Evolutionary conservation across 805 yeast genomes (phyloP).

Genomic region (Pichia thaimueangensis): DNA sequence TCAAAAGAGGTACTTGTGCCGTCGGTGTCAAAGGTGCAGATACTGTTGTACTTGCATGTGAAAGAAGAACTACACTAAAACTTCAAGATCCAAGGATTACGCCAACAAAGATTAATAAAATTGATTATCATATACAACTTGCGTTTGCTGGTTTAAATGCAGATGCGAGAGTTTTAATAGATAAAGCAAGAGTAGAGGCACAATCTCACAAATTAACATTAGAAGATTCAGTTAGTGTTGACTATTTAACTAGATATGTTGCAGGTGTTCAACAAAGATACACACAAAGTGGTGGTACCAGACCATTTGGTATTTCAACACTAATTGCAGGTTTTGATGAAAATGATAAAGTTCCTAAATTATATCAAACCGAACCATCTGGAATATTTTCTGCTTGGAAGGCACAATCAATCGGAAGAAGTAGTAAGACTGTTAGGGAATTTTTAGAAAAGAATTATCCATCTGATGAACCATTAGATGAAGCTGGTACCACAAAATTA

Average conservation of each 20-base stretch:
- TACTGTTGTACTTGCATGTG: slow-evolving; percentile 92
- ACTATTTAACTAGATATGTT: slow-evolving; percentile 85
- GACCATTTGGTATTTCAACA: slow-evolving; percentile 96
- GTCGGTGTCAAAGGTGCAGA: slow-evolving; percentile 91
- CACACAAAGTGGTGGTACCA: slow-evolving; percentile 97
- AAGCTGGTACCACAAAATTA: slow-evolving; percentile 67
- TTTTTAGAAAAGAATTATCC: slow-evolving; percentile 83
- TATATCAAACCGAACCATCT: slow-evolving; percentile 94
- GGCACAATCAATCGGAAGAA: slow-evolving; percentile 94
- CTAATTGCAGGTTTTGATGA: slow-evolving; percentile 94
- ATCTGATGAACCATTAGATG: slow-evolving; percentile 33
- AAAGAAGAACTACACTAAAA: slow-evolving; percentile 89
- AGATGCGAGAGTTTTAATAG: slow-evolving; percentile 93
- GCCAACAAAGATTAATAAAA: slow-evolving; percentile 86
- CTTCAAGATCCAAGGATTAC: slow-evolving; percentile 95
- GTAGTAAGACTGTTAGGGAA: slow-evolving; percentile 91
- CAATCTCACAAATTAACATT: slow-evolving; percentile 90
- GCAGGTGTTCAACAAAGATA: slow-evolving; percentile 98
- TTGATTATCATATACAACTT: slow-evolving; percentile 84
- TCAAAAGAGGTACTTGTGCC: slow-evolving; percentile 96
- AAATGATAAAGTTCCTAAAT: slow-evolving; percentile 69
- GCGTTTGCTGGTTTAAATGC: slow-evolving; percentile 98
- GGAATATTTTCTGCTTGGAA: slow-evolving; percentile 98
- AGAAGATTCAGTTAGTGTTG: slow-evolving; percentile 89
- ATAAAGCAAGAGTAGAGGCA: slow-evolving; percentile 93